A percentile compares a stretch with the other conserved stretches of the same genome.
phyloP scores from a whole-genome alignment of 2,329 filamentous ascomycete species.

The Neonectria neomacrospora region DNA sequence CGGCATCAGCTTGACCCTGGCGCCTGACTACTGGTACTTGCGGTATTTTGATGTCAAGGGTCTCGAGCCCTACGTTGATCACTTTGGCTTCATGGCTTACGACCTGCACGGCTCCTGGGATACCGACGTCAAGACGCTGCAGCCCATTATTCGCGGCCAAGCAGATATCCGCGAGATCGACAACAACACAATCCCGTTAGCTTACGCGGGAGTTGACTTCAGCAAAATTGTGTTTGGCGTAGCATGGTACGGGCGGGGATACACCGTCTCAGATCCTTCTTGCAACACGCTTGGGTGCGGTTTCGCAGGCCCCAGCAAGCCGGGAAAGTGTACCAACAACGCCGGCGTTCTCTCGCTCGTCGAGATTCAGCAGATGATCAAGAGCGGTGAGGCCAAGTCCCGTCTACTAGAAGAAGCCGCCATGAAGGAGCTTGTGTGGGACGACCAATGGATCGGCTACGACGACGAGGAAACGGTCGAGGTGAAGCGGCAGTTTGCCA shows the following conservation, averaged over 20 bases:
- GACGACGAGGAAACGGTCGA: conserved; percentile 44
- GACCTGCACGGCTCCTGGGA: conserved; percentile 59
- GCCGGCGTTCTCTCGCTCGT: conserved; percentile 46
- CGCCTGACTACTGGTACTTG: conserved; percentile 53
- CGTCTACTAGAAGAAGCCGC: conserved; percentile 20
- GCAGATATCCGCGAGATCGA: conserved; percentile 57
- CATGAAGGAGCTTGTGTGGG: conserved; percentile 36
- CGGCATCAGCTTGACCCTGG: conserved; percentile 54
- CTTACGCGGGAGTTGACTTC: conserved; percentile 53
- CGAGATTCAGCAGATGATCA: conserved; percentile 48
- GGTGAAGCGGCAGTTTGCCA: conserved; percentile 27
- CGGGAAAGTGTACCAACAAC: conserved; percentile 44
- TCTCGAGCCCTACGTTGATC: conserved; percentile 53
- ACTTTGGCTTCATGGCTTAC: conserved; percentile 53
- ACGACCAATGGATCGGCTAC: conserved; percentile 42
- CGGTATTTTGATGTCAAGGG: conserved; percentile 49
- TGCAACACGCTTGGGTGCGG: conserved; percentile 44
- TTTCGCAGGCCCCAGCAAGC: conserved; percentile 40
- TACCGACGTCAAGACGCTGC: conserved; percentile 44
- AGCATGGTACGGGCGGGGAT: conserved; percentile 60
- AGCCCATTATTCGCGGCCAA: conserved; percentile 50
- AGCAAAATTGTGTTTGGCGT: conserved; percentile 59
- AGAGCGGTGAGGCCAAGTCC: conserved; percentile 32
- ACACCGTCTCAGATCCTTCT: conserved; percentile 46
- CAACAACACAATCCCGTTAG: conserved; percentile 51